Conservation (phyloP, 2,329 filamentous ascomycete genomes). For the Apiospora rasikravindrae region DNA sequence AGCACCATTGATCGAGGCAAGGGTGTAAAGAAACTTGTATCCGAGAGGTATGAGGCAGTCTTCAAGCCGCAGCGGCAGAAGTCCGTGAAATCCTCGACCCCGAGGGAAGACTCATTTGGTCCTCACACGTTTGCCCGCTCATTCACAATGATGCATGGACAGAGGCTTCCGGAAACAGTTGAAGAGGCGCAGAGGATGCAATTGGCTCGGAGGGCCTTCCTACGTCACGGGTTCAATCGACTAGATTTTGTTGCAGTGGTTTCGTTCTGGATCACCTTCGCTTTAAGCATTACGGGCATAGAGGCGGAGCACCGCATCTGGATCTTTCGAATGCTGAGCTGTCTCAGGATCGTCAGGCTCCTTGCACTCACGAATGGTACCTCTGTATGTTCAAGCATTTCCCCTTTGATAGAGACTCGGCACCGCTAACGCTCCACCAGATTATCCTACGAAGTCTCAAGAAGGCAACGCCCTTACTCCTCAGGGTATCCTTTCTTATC, state of each 20-base stretch:
- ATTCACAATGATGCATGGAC: constrained; percentile 76
- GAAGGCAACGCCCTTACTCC: constrained; percentile 87
- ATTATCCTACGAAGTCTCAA: constrained; percentile 95
- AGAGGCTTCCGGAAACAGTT: constrained; percentile 63
- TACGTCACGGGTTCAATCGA: constrained; percentile 94
- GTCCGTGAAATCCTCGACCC: constrained; percentile 62
- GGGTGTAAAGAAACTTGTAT: constrained; percentile 74
- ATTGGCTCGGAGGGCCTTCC: constrained; percentile 86
- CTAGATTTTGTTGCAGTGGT: constrained; percentile 93
- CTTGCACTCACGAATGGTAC: constrained; percentile 92
- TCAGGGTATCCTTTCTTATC: constrained; percentile 93
- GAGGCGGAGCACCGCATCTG: constrained; percentile 77
- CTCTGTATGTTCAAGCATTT: constrained; percentile 61
- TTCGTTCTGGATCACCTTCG: constrained; percentile 93
- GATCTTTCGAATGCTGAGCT: constrained; percentile 96
- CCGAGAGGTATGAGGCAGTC: constrained; percentile 76
- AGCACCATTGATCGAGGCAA: constrained; percentile 84
- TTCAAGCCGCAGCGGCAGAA: constrained; percentile 82
- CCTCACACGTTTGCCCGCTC: constrained; percentile 75
- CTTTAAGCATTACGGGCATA: constrained; percentile 70
- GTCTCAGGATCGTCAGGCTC: constrained; percentile 89
- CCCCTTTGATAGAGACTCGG: constrained; percentile 23
- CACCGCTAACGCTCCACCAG: constrained; percentile 44
- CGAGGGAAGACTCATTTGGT: constrained; percentile 50
- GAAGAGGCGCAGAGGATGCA: constrained; percentile 84